Conservation (phyloP, 192 early-diverging fungal species). For the Dissophora globulifera region DNA sequence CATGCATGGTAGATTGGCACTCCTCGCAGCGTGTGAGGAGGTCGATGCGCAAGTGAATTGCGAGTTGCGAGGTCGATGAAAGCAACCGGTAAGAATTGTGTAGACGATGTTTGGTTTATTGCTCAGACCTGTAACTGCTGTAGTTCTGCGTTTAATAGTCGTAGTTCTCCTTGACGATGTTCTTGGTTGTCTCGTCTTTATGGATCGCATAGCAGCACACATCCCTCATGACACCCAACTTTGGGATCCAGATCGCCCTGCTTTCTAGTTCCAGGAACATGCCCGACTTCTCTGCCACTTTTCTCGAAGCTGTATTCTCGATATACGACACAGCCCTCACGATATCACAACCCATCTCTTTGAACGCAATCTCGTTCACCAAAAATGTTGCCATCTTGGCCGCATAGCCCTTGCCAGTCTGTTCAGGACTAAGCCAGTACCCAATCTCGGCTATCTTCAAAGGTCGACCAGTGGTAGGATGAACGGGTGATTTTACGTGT, state of each 20-base stretch:
- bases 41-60: too few relatives aligned
- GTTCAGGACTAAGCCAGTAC: constrained; percentile 40
- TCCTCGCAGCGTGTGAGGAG: too few relatives aligned
- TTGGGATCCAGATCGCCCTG: constrained; percentile 20
- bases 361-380: constrained; percentile 24
- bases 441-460: constrained; percentile 32
- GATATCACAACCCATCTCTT: constrained; percentile 37
- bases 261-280: constrained; percentile 32
- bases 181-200: constrained; percentile 18
- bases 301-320: constrained; percentile 17
- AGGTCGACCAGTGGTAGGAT: constrained; percentile 2
- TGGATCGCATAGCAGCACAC: constrained; percentile 22
- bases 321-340: constrained; percentile 25
- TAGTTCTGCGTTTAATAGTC: constrained; percentile 30
- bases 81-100: too few relatives aligned
- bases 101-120: too few relatives aligned
- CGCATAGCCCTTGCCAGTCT: constrained; percentile 22
- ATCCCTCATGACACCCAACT: constrained; percentile 15
- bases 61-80: too few relatives aligned
- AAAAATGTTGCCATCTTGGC: constrained; percentile 18
- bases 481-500: not conserved
- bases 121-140: not conserved
- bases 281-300: constrained; percentile 17
- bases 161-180: constrained; percentile 23
- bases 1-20: too few relatives aligned